Percentiles rank a stretch among this genome's conserved stretches.
Evolutionary conservation across 1,284 basidiomycete genomes (phyloP).

Genomic region (Trametes versicolor): DNA sequence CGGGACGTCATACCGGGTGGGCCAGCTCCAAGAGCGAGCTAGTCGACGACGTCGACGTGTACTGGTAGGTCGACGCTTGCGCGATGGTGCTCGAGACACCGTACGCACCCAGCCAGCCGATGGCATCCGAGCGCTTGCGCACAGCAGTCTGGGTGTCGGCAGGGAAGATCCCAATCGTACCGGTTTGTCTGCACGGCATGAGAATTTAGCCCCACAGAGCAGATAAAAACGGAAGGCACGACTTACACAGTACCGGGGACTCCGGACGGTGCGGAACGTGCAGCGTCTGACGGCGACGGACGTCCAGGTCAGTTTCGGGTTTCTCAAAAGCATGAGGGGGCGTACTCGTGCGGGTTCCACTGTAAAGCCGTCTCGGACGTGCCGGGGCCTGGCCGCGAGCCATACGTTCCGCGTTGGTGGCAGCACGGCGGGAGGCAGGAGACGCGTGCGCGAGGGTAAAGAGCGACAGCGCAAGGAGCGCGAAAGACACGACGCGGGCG

Average conservation of each 20-base stretch:
- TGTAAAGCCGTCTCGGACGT: slow-evolving; percentile 23
- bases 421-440: slow-evolving; percentile 10
- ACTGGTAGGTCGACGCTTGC: slow-evolving; percentile 15
- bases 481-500: slow-evolving; percentile 25
- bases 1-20: slow-evolving; percentile 3
- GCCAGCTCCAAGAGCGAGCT: slow-evolving; percentile 14
- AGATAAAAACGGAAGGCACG: neutral
- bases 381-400: slow-evolving; percentile 24
- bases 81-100: slow-evolving; percentile 2
- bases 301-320: neutral
- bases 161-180: slow-evolving; percentile 9
- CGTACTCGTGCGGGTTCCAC: slow-evolving; percentile 18
- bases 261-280: slow-evolving; percentile 20
- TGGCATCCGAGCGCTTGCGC: slow-evolving; percentile 8
- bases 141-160: neutral
- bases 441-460: slow-evolving; percentile 24
- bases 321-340: neutral
- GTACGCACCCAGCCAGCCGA: slow-evolving; percentile 19
- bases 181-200: slow-evolving; percentile 5
- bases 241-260: slow-evolving; percentile 17
- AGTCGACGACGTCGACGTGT: slow-evolving; percentile 1
- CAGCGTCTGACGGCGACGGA: slow-evolving; percentile 11
- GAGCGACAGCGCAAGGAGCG: slow-evolving; percentile 32
- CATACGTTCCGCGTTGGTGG: slow-evolving; percentile 27
- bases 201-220: neutral